phyloP scores from a whole-genome alignment of 2,329 filamentous ascomycete genomes.

The Penicillium decumbens region DNA sequence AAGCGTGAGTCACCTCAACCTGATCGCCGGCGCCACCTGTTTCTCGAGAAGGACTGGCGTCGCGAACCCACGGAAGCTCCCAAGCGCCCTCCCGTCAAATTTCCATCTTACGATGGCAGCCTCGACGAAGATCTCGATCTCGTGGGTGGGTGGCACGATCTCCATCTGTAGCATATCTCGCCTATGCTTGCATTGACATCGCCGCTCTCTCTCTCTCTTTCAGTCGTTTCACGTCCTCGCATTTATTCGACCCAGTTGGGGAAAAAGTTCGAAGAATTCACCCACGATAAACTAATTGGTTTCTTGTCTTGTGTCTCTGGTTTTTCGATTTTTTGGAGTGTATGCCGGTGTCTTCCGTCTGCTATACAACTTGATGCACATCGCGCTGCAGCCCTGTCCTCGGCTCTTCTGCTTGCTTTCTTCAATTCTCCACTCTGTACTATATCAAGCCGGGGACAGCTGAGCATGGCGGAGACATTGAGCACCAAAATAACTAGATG shows the following conservation, averaged over 20 bases:
- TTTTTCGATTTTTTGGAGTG: conserved; percentile 18
- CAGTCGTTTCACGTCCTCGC: conserved; percentile 14
- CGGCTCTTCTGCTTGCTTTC: conserved; percentile 4
- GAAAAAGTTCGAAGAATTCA: conserved; percentile 25
- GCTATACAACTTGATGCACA: conserved; percentile 3
- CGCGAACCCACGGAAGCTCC: conserved; percentile 30
- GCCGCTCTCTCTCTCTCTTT: conserved; percentile 3
- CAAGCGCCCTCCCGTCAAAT: conserved; percentile 32
- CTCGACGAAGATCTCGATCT: conserved; percentile 75
- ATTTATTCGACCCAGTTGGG: conserved; percentile 19
- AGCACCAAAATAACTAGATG: conserved; percentile 26
- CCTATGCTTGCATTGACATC: conserved; percentile 11
- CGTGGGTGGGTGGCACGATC: conserved; percentile 84
- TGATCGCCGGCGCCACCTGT: conserved; percentile 36
- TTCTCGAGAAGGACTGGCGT: conserved; percentile 48
- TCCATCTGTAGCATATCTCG: conserved; percentile 51
- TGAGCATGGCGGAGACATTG: conserved; percentile 8
- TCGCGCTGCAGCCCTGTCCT: background rate
- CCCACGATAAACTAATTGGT: conserved; percentile 24
- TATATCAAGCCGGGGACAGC: conserved; percentile 18
- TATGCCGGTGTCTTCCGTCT: conserved; percentile 13
- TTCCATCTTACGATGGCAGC: conserved; percentile 49
- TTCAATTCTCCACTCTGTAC: conserved; percentile 16
- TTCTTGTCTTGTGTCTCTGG: conserved; percentile 15
- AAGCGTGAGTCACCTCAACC: conserved; percentile 30